A percentile compares a stretch with the other conserved stretches of the same genome.
Evolutionary conservation across 2,329 filamentous ascomycete genomes (phyloP).

Genomic region (Harringtonia aguacate): DNA sequence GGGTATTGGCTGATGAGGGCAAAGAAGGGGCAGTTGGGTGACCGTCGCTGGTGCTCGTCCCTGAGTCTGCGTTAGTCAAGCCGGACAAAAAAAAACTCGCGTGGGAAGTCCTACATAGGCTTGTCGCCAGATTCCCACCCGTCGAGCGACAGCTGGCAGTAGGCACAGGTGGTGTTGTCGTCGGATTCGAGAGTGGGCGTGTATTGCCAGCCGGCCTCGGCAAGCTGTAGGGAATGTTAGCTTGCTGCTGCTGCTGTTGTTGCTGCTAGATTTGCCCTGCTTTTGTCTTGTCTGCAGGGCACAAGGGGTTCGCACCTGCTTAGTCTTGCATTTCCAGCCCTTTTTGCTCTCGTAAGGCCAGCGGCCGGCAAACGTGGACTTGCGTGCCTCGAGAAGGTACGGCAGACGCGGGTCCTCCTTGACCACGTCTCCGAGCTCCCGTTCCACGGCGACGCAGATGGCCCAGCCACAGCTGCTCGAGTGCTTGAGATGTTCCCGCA

Average conservation of each 20-base stretch:
- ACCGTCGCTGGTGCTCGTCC: constrained; percentile 75
- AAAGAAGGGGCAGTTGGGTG: constrained; percentile 77
- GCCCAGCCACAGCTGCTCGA: constrained; percentile 82
- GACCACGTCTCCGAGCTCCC: constrained; percentile 49
- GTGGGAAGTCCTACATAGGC: constrained; percentile 55
- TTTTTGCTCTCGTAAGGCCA: constrained; percentile 89
- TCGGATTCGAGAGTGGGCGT: constrained; percentile 74
- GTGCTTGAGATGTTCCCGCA: constrained; percentile 77
- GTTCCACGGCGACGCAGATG: constrained; percentile 53
- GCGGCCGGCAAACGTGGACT: constrained; percentile 67
- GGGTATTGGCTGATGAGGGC: constrained; percentile 48
- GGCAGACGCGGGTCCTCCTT: constrained; percentile 65
- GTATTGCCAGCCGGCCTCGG: constrained; percentile 88
- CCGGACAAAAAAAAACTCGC: not conserved
- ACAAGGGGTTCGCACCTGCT: constrained; percentile 51
- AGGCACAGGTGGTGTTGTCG: constrained; percentile 84
- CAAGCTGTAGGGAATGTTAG: constrained; percentile 49
- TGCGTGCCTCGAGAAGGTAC: constrained; percentile 64
- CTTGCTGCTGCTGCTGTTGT: too few species aligned
- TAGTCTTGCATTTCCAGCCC: constrained; percentile 80
- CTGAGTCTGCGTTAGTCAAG: constrained; percentile 30
- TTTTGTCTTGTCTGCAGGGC: not conserved
- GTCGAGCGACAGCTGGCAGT: constrained; percentile 82
- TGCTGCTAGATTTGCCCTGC: too few species aligned
- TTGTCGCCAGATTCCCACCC: constrained; percentile 93